Conservation (phyloP, 768 basidiomycete species). For the Amanita thiersii region DNA sequence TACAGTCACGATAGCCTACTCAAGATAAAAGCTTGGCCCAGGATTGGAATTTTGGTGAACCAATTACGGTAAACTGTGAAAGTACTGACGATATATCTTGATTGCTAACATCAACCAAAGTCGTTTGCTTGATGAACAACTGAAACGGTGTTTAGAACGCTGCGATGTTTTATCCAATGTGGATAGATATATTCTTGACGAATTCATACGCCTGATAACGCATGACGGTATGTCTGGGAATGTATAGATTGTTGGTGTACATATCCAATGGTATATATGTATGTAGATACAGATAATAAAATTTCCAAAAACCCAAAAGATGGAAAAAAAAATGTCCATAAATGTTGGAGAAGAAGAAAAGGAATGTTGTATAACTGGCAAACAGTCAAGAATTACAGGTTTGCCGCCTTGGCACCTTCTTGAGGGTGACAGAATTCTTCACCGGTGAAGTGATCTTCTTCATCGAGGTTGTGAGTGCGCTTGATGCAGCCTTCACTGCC, state of each 20-base stretch:
- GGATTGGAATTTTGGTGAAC: constrained; percentile 85
- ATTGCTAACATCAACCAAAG: constrained; percentile 23
- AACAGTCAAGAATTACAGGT: neutral
- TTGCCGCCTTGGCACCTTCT: neutral
- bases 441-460: neutral
- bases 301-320: neutral
- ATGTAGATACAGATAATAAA: neutral
- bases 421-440: neutral
- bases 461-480: neutral
- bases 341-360: too few species aligned
- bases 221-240: constrained; percentile 23
- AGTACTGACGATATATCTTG: neutral
- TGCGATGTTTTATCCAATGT: constrained; percentile 32
- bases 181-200: neutral
- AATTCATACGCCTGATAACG: constrained; percentile 15
- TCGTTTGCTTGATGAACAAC: constrained; percentile 60
- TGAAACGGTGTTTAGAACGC: constrained; percentile 57
- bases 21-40: constrained; percentile 75
- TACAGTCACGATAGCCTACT: constrained; percentile 45
- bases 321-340: neutral
- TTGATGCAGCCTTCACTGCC: neutral
- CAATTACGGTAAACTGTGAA: constrained; percentile 55
- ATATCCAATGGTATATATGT: neutral
- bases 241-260: constrained; percentile 3
- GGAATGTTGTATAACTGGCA: too few species aligned